Percentiles rank a stretch among this genome's conserved stretches.
These are phyloP conservation scores for Rhodosorus marinus DNA, from an alignment of 23 red algal genomes.

Conservation along the genomic window DNA sequence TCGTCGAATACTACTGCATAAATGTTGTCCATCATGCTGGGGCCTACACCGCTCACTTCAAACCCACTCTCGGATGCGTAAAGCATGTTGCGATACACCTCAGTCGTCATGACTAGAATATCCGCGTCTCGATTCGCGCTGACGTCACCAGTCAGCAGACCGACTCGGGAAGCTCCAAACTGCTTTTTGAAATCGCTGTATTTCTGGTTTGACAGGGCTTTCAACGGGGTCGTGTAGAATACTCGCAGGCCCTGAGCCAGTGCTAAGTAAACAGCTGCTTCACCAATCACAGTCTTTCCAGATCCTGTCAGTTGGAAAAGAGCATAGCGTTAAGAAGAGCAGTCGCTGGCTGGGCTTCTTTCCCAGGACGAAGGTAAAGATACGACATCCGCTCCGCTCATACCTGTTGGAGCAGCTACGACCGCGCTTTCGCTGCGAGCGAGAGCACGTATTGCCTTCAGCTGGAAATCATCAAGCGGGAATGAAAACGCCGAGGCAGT, in stretches of 20 bases:
- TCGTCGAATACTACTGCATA: slow-evolving; percentile 85
- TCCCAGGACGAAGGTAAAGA: too few species aligned
- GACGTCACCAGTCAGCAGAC: slow-evolving; percentile 79
- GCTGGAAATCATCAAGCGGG: slow-evolving; percentile 62
- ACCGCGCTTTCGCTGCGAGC: slow-evolving; percentile 23
- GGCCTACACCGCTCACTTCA: background rate
- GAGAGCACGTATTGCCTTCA: slow-evolving; percentile 26
- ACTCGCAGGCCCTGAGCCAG: slow-evolving; percentile 31
- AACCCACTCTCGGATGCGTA: slow-evolving; percentile 25
- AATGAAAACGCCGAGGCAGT: slow-evolving; percentile 21
- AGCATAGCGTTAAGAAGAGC: too few species aligned
- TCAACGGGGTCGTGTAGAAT: slow-evolving; percentile 96
- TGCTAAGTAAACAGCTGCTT: slow-evolving; percentile 62
- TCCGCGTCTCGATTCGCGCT: slow-evolving; percentile 51
- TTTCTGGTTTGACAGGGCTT: slow-evolving; percentile 96
- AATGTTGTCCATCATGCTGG: slow-evolving; percentile 16
- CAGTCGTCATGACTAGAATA: slow-evolving; percentile 89
- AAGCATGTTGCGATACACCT: slow-evolving; percentile 96
- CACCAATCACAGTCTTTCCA: slow-evolving; percentile 87
- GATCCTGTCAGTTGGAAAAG: too few species aligned
- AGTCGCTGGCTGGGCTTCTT: too few species aligned
- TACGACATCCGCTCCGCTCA: too few species aligned
- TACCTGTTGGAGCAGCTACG: slow-evolving; percentile 76
- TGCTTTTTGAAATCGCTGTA: slow-evolving; percentile 60
- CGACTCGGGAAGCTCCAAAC: slow-evolving; percentile 44